phyloP scores from a whole-genome alignment of 2,329 filamentous ascomycete genomes.

The Fusarium cyanostomum region DNA sequence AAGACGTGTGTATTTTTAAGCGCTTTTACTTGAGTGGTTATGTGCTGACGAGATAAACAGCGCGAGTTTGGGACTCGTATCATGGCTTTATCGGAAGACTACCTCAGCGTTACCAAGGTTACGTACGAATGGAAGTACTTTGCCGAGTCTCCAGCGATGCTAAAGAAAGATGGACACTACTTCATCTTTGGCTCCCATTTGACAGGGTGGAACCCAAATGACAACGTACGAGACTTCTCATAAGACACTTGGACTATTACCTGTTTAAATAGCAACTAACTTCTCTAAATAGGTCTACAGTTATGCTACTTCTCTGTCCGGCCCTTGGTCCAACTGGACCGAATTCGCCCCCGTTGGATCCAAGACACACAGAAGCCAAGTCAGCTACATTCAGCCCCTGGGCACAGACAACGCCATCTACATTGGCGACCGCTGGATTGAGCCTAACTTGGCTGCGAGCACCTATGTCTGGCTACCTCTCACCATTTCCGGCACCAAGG shows the following conservation, averaged over 20 bases:
- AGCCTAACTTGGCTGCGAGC: slow-evolving; percentile 65
- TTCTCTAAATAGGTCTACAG: slow-evolving; percentile 55
- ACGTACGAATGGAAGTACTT: slow-evolving; percentile 63
- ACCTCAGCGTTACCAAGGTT: slow-evolving; percentile 59
- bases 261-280: neutral
- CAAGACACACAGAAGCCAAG: slow-evolving; percentile 68
- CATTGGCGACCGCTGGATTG: slow-evolving; percentile 74
- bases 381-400: slow-evolving; percentile 64
- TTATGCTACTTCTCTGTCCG: slow-evolving; percentile 64
- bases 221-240: slow-evolving; percentile 63
- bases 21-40: rapidly evolving
- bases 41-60: slow-evolving; percentile 42
- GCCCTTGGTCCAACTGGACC: slow-evolving; percentile 69
- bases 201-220: slow-evolving; percentile 68
- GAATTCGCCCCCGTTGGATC: slow-evolving; percentile 66
- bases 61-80: slow-evolving; percentile 67
- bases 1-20: slow-evolving; percentile 59
- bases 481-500: slow-evolving; percentile 60
- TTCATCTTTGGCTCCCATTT: slow-evolving; percentile 71
- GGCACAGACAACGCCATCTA: slow-evolving; percentile 60
- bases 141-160: slow-evolving; percentile 70
- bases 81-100: slow-evolving; percentile 64
- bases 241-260: rapidly evolving
- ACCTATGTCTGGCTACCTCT: slow-evolving; percentile 74
- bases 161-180: slow-evolving; percentile 68